Evolutionary conservation across 116 monocot species (phyloP).

Genomic region (Phalaenopsis hybrid): DNA sequence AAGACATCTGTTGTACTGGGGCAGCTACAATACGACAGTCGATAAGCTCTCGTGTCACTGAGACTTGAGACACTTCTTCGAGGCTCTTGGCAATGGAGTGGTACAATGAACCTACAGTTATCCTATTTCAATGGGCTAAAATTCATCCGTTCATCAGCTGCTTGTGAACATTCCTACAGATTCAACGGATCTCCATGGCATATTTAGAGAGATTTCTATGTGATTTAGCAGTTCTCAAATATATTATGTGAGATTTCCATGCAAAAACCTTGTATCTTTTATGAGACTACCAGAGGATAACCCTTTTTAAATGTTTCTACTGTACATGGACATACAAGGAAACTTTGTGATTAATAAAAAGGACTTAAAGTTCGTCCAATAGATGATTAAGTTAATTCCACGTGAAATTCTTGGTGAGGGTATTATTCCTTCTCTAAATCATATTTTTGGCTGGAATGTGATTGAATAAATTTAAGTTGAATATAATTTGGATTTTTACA

Average conservation of each 20-base stretch:
- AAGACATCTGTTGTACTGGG: no score
- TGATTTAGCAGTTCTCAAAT: no score
- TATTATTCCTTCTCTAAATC: not conserved
- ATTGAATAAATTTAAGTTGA: not conserved
- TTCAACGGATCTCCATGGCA: no score
- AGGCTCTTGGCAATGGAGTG: no score
- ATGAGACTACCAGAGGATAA: not conserved
- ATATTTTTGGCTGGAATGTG: not conserved
- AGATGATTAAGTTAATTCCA: not conserved
- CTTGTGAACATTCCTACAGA: no score
- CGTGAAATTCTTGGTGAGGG: not conserved
- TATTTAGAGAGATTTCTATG: no score
- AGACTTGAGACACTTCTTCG: no score
- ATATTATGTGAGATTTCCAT: not conserved
- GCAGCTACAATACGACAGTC: no score
- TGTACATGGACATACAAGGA: not conserved
- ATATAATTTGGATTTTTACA: not conserved
- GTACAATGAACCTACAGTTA: no score
- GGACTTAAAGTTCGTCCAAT: not conserved
- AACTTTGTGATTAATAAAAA: not conserved
- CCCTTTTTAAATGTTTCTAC: not conserved
- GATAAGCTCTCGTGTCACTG: no score
- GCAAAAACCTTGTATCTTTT: not conserved
- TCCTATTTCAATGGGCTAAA: no score
- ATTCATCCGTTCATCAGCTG: no score